Evolutionary conservation across 768 basidiomycete genomes (phyloP), one percentile per base, ranked within the genome.

Genomic region (Podaxis mareebaensis): DNA sequence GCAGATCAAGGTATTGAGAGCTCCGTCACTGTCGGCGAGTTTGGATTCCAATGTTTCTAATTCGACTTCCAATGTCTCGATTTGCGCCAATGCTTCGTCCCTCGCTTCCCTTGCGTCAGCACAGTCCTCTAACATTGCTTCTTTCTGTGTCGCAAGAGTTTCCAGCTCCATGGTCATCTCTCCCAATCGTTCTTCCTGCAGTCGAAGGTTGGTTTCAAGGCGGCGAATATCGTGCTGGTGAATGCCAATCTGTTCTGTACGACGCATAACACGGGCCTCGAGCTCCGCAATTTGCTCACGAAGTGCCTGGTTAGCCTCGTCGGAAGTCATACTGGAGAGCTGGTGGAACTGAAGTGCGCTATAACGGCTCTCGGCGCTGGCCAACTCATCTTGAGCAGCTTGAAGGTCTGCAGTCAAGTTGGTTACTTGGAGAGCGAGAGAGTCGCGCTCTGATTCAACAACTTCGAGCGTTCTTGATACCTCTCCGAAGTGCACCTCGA

Each of bases 51-150:
- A 44, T 3, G 66, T 72, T 70, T 88, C 91, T 56, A 84, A 65
- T 64, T 85, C 83, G 46, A 86, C 81, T 67, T 93, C 91, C 63
- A 88, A 71, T n/a, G 72, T 74, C 61, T 93, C 92, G 28, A 83
- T 72, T 63, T 76, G 77, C 59, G 71, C 69, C 48, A 87, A 71
- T 4, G 91, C 89, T 26, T 81, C 80, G 71, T 94, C 89, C 39
- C 92, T 80, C 22, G 88, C 84, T 60, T 88, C 88, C 58, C 92
- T 79, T 2, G 90, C 91, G 60, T 88, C 86, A 3, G 88, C 87
- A 68, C 92, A 93, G 70, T 94, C 92, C 65, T 93, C 91, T 0
- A 93, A 84, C 89, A 94, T 91, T 1, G 90, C 87, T 61, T 85
- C 85, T 72, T 89, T 91, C 77, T 92, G 84, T 4, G 85, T 81